phyloP scores from a whole-genome alignment of 331 rosid species.

The Saraca asoca region DNA sequence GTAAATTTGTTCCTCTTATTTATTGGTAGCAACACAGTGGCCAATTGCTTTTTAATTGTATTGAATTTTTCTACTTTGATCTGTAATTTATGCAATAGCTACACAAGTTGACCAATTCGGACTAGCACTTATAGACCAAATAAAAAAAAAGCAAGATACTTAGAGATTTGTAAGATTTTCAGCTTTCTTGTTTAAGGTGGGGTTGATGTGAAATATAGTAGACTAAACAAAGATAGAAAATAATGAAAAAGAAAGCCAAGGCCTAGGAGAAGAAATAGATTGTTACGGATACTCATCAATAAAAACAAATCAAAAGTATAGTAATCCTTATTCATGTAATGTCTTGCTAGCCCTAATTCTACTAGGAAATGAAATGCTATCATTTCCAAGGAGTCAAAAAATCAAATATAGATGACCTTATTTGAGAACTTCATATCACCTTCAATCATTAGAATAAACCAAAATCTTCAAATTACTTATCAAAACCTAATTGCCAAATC shows the following conservation, averaged over 20 bases:
- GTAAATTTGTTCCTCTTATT: no score
- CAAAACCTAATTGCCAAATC: not conserved
- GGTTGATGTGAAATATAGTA: no score
- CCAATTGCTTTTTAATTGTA: not conserved
- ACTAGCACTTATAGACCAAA: constrained; percentile 12
- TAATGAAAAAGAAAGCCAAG: constrained; percentile 4
- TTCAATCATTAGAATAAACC: no score
- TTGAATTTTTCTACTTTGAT: constrained; percentile 10
- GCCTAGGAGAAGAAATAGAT: constrained; percentile 1
- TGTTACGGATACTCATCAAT: constrained; percentile 9
- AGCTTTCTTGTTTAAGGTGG: no score
- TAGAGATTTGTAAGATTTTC: no score
- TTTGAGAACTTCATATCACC: not conserved
- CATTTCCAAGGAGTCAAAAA: not conserved
- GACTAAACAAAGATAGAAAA: not conserved
- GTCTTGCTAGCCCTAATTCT: not conserved
- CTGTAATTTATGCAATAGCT: not conserved
- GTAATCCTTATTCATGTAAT: not conserved
- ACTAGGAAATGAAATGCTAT: not conserved
- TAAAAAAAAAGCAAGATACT: not conserved
- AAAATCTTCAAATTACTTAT: not conserved
- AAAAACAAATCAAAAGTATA: not conserved
- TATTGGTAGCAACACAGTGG: no score
- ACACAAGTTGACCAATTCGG: constrained; percentile 4
- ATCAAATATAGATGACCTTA: not conserved